These are phyloP conservation scores for Pythium rishiriense DNA, from an alignment of 352 stramenopile genomes.

Conservation along the genomic window DNA sequence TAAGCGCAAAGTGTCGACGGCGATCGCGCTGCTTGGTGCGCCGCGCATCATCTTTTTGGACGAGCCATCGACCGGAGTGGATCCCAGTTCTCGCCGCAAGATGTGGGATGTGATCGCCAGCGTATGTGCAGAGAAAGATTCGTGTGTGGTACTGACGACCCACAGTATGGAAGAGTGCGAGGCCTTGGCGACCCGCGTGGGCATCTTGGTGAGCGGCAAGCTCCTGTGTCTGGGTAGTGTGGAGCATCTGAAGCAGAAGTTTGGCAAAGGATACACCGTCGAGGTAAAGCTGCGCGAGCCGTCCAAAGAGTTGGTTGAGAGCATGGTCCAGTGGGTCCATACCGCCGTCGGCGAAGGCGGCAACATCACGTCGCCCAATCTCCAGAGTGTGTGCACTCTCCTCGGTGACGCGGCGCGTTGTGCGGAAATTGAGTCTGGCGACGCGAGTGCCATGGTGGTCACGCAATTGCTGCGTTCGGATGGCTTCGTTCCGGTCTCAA, in stretches of 20 bases:
- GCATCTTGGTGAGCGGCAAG: constrained; percentile 89
- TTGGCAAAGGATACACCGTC: constrained; percentile 94
- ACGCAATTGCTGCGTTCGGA: constrained; percentile 19
- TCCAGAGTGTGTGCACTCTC: constrained; percentile 35
- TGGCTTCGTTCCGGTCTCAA: constrained; percentile 34
- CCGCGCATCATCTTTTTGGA: constrained; percentile 91
- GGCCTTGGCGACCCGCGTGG: constrained; percentile 91
- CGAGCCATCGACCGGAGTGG: constrained; percentile 93
- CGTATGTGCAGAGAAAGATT: constrained; percentile 69
- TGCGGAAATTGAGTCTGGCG: background rate
- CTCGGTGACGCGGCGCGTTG: background rate
- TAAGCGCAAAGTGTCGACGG: constrained; percentile 93
- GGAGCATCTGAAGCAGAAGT: constrained; percentile 95
- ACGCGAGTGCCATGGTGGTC: background rate
- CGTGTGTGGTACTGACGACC: constrained; percentile 92
- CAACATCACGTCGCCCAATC: constrained; percentile 34
- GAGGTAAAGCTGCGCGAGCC: constrained; percentile 67
- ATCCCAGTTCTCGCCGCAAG: constrained; percentile 93
- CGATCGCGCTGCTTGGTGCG: constrained; percentile 92
- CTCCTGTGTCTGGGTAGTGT: constrained; percentile 80
- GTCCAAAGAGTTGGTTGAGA: constrained; percentile 30
- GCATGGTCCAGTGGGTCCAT: background rate
- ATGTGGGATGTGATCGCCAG: constrained; percentile 94
- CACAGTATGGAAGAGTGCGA: constrained; percentile 98
- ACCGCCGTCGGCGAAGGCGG: constrained; percentile 25